Base-by-base conservation (phyloP, 345 rosid species). In the Atalantia buxifolia region DNA sequence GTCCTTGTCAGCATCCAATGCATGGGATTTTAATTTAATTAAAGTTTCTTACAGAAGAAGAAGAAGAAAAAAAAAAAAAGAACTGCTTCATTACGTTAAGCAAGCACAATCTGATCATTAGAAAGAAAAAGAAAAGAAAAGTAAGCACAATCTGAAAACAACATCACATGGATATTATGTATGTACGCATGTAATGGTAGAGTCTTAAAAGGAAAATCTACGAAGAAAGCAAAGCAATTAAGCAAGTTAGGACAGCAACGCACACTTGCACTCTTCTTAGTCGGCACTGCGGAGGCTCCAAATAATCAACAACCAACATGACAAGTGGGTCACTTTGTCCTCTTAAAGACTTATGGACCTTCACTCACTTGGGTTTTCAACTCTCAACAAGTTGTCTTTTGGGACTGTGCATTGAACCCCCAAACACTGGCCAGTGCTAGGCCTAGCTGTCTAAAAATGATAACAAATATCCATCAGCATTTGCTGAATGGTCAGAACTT, bases 1-100 rank as follows among this genome's bases (percentile, higher is more conserved):
- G 79, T 76, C 73, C 24, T 56, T 76, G 25, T 76, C 79, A 76
- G 6, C 35, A 14, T 25, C 36, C 48, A 50, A 65, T 75, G 61
- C 45, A 53, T 21, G 73, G 4, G 30, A 2, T 67, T 67, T 38
- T 36, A 3, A n/a, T n/a, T 59, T 9, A 56, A 56, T n/a, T 9
- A 25, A 50, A 56, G 64, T 33, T 71, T 21, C 75, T 71, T 71
- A 28, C 22, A 5, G 9, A 22, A n/a, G 62, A 56, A 28, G n/a
- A n/a, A n/a, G n/a, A n/a, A n/a, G n/a, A n/a, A 28, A 33, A 5
- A 33, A 33, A 33, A 31, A 59, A 22, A 22, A 59, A 30, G 33
- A 50, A 31, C 45, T 50, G 63, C 48, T 45, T 50, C 75, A 21
- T 53, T 31, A 31, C 75, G 63, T 21, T 30, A 53, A 45, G 31